A percentile compares a stretch with the other conserved stretches of the same genome.
These are phyloP conservation scores for baker's yeast (Saccharomyces cerevisiae) DNA, from an alignment of 805 yeast species.

Conservation along the genomic window DNA sequence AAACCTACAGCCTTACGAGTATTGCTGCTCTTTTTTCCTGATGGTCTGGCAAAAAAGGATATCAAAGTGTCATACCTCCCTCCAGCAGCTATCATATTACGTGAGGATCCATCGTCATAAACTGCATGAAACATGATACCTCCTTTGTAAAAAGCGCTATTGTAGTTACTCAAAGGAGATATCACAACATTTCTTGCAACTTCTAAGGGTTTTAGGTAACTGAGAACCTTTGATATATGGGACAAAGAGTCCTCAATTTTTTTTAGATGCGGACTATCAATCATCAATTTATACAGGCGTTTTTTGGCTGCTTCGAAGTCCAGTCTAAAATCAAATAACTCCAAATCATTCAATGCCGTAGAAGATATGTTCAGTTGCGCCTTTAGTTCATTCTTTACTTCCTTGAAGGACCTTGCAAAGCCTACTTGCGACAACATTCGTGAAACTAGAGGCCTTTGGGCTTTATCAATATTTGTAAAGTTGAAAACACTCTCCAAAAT, in stretches of 20 bases:
- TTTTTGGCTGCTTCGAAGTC: slow-evolving; percentile 58
- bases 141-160: slow-evolving; percentile 64
- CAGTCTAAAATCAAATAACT: slow-evolving; percentile 66
- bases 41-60: slow-evolving; percentile 53
- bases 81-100: slow-evolving; percentile 70
- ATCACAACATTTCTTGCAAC: slow-evolving; percentile 50
- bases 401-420: slow-evolving; percentile 54
- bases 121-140: slow-evolving; percentile 88
- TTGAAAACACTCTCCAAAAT: slow-evolving; percentile 68
- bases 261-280: slow-evolving; percentile 57
- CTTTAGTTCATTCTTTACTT: slow-evolving; percentile 46
- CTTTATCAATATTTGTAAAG: slow-evolving; percentile 72
- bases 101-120: slow-evolving; percentile 46
- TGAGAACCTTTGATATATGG: slow-evolving; percentile 53
- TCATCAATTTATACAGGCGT: slow-evolving; percentile 60
- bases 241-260: slow-evolving; percentile 55
- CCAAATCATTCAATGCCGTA: slow-evolving; percentile 73
- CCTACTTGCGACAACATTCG: slow-evolving; percentile 72
- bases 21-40: slow-evolving; percentile 28
- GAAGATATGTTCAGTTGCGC: slow-evolving; percentile 68
- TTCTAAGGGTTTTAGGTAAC: slow-evolving; percentile 49
- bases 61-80: slow-evolving; percentile 84
- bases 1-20: slow-evolving; percentile 74
- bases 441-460: slow-evolving; percentile 62
- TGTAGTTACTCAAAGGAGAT: slow-evolving; percentile 79